phyloP scores from a whole-genome alignment of 202 grass and related monocot genomes.

The Elaeis oleifera region DNA sequence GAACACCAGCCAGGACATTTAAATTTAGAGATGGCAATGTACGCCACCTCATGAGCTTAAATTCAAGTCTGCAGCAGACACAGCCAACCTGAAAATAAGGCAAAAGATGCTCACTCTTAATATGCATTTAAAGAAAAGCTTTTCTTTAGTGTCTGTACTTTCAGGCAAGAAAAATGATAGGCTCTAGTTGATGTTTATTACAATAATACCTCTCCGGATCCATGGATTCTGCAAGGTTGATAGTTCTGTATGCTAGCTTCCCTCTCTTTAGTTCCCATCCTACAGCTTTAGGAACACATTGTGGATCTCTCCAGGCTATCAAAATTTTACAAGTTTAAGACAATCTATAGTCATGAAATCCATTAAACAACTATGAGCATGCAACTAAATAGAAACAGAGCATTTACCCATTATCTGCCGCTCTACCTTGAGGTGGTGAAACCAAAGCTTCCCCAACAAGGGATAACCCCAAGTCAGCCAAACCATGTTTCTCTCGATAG shows the following conservation, averaged over 20 bases:
- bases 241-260: constrained; percentile 32
- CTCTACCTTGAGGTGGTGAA: constrained; percentile 50
- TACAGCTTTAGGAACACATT: constrained; percentile 68
- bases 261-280: constrained; percentile 72
- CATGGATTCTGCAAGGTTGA: constrained; percentile 51
- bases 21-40: constrained; percentile 68
- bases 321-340: constrained; percentile 21
- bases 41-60: constrained; percentile 98
- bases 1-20: constrained; percentile 34
- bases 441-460: constrained; percentile 67
- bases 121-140: no score
- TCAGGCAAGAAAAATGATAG: no score
- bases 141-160: no score
- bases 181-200: constrained; percentile 1
- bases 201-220: constrained; percentile 49
- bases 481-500: constrained; percentile 57
- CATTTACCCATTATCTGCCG: neutral
- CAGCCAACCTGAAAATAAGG: constrained; percentile 40
- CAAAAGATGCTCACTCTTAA: constrained; percentile 20
- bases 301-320: constrained; percentile 48
- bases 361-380: neutral
- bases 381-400: neutral
- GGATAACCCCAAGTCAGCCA: constrained; percentile 47
- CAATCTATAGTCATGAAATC: neutral
- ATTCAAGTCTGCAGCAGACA: constrained; percentile 73